Evolutionary conservation across 108 stramenopile genomes (phyloP).

Genomic region (Fistulifera solaris): DNA sequence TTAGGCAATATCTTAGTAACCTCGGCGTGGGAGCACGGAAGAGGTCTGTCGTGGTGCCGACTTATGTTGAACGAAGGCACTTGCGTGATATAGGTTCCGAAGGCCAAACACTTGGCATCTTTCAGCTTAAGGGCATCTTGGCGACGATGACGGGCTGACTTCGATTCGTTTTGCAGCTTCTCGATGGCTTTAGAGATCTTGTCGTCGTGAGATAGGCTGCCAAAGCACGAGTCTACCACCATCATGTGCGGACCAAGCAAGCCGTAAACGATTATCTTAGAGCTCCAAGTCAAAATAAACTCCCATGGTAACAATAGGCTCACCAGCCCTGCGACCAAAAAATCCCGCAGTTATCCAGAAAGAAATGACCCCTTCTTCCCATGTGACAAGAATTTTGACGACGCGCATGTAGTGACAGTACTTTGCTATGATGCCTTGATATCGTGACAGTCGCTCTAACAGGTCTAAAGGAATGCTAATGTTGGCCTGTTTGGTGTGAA

Average conservation of each 20-base stretch:
- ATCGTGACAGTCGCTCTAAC: neutral
- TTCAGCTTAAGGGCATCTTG: constrained; percentile 37
- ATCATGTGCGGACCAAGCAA: constrained; percentile 76
- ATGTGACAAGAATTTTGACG: constrained; percentile 36
- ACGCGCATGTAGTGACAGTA: constrained; percentile 29
- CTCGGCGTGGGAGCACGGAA: constrained; percentile 49
- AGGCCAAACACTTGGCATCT: constrained; percentile 64
- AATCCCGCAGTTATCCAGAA: constrained; percentile 56
- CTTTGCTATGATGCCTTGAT: constrained; percentile 8
- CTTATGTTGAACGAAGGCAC: constrained; percentile 59
- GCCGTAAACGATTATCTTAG: constrained; percentile 46
- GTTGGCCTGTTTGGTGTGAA: constrained; percentile 1
- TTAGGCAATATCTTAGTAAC: neutral
- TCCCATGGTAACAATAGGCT: constrained; percentile 55
- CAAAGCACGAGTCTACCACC: constrained; percentile 45
- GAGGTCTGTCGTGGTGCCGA: constrained; percentile 52
- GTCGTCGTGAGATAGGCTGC: neutral
- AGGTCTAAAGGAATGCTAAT: constrained; percentile 7
- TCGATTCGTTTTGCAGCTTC: neutral
- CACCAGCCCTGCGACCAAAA: constrained; percentile 33
- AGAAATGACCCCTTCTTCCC: constrained; percentile 57
- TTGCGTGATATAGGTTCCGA: constrained; percentile 47
- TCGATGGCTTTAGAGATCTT: neutral
- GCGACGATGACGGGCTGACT: neutral
- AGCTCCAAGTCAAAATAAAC: constrained; percentile 48